These are phyloP conservation scores for Clarireedia paspali DNA, from an alignment of 2,329 filamentous ascomycete genomes.

Conservation along the genomic window DNA sequence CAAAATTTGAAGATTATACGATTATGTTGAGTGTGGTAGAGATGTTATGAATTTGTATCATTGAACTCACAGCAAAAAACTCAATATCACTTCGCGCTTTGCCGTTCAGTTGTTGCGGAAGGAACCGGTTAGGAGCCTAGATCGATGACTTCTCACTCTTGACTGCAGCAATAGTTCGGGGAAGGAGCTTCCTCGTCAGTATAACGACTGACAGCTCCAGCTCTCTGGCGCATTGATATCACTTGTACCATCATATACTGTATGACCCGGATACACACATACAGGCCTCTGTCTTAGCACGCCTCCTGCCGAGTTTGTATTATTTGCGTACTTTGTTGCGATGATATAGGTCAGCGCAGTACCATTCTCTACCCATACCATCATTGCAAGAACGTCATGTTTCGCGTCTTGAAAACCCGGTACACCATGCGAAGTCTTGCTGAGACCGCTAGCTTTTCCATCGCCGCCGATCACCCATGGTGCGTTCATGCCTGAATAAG, in stretches of 20 bases:
- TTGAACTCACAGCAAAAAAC: too few species aligned
- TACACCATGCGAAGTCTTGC: constrained; percentile 29
- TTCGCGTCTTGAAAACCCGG: constrained; percentile 35
- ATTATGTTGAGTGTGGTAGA: too few species aligned
- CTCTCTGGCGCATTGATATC: constrained; percentile 14
- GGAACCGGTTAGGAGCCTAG: too few species aligned
- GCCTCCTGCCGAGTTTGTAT: constrained; percentile 29
- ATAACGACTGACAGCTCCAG: constrained; percentile 16
- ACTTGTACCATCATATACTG: constrained; percentile 11
- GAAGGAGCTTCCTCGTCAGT: background rate
- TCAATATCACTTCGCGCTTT: too few species aligned
- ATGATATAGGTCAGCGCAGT: constrained; percentile 28
- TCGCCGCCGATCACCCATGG: constrained; percentile 35
- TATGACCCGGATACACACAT: constrained; percentile 32
- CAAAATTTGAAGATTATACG: too few species aligned
- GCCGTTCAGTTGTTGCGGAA: too few species aligned
- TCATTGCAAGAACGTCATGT: constrained; percentile 41
- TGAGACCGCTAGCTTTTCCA: constrained; percentile 24
- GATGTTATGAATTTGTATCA: too few species aligned
- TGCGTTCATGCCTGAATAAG: constrained; percentile 18
- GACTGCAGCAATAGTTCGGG: background rate
- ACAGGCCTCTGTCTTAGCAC: constrained; percentile 39
- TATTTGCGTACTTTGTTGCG: constrained; percentile 34
- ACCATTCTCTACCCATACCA: constrained; percentile 41
- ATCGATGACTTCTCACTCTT: too few species aligned